Evolutionary conservation across 306 rosid genomes (phyloP).

Genomic region (Gillenia trifoliata): DNA sequence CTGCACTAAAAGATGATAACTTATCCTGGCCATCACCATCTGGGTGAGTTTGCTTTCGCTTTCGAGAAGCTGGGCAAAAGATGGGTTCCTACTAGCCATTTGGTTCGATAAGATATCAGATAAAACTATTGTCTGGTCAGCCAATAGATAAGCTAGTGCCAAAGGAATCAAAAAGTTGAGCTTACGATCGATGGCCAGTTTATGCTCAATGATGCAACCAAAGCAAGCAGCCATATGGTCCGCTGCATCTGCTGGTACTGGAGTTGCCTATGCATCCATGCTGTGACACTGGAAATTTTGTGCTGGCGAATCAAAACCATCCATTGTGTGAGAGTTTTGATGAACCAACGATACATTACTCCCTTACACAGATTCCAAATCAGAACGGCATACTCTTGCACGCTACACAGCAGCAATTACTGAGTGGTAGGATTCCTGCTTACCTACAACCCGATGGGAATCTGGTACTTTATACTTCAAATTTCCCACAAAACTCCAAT

Average conservation of each 20-base stretch:
- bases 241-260: neutral
- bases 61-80: constrained; percentile 14
- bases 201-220: constrained; percentile 22
- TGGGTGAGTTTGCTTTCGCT: constrained; percentile 50
- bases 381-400: neutral
- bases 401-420: constrained; percentile 34
- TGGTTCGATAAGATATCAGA: constrained; percentile 39
- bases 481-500: constrained; percentile 23
- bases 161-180: constrained; percentile 30
- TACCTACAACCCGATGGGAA: constrained; percentile 8
- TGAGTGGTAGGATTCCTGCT: constrained; percentile 49
- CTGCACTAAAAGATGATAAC: neutral
- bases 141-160: constrained; percentile 14
- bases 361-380: constrained; percentile 35
- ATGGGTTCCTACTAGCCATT: constrained; percentile 37
- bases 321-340: constrained; percentile 50
- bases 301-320: constrained; percentile 15
- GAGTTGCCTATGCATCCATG: constrained; percentile 33
- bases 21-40: constrained; percentile 25
- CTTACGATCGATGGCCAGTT: constrained; percentile 23
- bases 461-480: constrained; percentile 27
- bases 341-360: constrained; percentile 56
- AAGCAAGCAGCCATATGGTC: constrained; percentile 18
- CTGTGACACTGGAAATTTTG: constrained; percentile 56
- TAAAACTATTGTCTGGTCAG: constrained; percentile 41